Conservation (phyloP, 2,329 filamentous ascomycete species). For the Fusarium dimerum region DNA sequence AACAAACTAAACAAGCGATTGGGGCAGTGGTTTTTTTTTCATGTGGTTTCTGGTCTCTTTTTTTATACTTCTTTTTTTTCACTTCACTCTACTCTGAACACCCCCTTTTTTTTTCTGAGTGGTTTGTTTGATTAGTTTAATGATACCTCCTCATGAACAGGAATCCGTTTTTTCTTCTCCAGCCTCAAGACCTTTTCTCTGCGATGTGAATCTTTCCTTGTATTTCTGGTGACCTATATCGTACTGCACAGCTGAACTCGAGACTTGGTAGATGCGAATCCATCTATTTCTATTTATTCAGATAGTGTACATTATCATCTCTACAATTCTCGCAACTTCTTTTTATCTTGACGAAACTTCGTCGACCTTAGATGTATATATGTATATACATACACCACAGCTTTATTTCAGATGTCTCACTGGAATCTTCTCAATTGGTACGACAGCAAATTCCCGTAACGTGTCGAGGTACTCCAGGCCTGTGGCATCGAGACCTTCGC, state of each 20-base stretch:
- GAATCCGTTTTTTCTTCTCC: neutral
- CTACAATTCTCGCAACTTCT: neutral
- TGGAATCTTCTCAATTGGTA: conserved; percentile 27
- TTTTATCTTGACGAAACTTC: neutral
- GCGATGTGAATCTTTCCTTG: no score
- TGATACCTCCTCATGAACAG: conserved; percentile 34
- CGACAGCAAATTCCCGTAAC: conserved; percentile 24
- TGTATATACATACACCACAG: neutral
- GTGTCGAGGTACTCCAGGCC: conserved; percentile 32
- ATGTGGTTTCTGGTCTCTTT: neutral
- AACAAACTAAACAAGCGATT: neutral
- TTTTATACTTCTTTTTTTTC: neutral
- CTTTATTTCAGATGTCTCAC: conserved; percentile 24
- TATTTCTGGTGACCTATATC: no score
- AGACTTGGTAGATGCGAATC: conserved; percentile 1
- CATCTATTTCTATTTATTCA: conserved; percentile 1
- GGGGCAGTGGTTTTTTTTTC: neutral
- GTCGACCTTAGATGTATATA: neutral
- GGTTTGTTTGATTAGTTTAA: conserved; percentile 25
- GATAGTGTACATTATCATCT: conserved; percentile 1
- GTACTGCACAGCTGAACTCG: no score
- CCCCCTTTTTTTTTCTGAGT: no score
- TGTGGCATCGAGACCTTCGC: conserved; percentile 26
- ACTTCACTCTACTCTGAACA: no score
- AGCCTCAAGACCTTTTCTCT: no score